Evolutionary conservation across 2,329 filamentous ascomycete species (phyloP).

Genomic region (Fusarium sp.): DNA sequence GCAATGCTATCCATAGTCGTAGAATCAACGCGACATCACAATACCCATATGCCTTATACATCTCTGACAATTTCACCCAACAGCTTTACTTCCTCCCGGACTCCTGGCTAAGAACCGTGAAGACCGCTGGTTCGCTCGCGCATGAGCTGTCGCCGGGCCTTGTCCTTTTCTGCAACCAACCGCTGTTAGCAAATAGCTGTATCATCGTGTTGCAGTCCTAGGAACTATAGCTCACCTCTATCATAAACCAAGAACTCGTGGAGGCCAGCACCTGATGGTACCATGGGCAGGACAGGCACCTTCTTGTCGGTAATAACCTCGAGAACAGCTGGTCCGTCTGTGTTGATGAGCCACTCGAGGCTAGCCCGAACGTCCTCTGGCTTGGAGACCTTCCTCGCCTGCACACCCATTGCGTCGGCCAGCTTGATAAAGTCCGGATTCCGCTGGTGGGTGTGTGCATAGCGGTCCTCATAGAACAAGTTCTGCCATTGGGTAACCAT

Average conservation of each 20-base stretch:
- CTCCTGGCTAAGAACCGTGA: too few relatives aligned
- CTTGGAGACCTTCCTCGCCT: constrained; percentile 75
- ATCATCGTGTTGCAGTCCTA: too few relatives aligned
- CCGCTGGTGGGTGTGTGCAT: constrained; percentile 88
- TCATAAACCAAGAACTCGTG: constrained; percentile 80
- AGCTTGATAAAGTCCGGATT: constrained; percentile 98
- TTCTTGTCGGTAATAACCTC: constrained; percentile 93
- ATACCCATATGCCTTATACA: too few relatives aligned
- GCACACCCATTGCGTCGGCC: constrained; percentile 88
- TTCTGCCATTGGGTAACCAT: constrained; percentile 99
- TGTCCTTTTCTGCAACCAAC: too few relatives aligned
- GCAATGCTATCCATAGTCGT: too few relatives aligned
- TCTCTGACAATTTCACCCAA: too few relatives aligned
- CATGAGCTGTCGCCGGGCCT: too few relatives aligned
- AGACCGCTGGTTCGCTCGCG: too few relatives aligned
- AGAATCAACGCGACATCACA: too few relatives aligned
- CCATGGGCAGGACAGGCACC: constrained; percentile 97
- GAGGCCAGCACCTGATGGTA: constrained; percentile 87
- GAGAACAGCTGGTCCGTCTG: constrained; percentile 89
- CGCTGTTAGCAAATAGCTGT: too few relatives aligned
- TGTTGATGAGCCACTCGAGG: constrained; percentile 88
- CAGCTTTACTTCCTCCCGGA: too few relatives aligned
- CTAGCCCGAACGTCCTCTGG: constrained; percentile 81
- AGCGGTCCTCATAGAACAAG: constrained; percentile 95
- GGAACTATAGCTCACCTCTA: constrained; percentile 47